These are phyloP conservation scores for Lactarius psammicola DNA, from an alignment of 768 basidiomycete genomes.

Conservation along the genomic window DNA sequence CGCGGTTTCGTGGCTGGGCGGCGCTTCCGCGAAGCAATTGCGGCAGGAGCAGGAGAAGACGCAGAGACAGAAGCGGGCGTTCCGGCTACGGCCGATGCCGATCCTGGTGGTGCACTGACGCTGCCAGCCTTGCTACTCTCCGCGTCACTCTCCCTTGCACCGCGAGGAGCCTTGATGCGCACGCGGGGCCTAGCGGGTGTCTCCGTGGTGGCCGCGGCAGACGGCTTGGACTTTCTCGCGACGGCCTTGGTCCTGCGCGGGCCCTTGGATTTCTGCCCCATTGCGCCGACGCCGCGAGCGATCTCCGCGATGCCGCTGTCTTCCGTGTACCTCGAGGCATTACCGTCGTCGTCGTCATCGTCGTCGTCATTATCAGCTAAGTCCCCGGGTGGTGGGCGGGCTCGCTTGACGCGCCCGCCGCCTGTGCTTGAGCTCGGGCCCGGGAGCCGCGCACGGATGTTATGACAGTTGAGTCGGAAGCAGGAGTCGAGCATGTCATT, in stretches of 20 bases:
- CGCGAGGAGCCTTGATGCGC: slow-evolving; percentile 1
- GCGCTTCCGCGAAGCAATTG: slow-evolving; percentile 1
- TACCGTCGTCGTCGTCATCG: slow-evolving; percentile 33
- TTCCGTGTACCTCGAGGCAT: slow-evolving; percentile 32
- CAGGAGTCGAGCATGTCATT: slow-evolving; percentile 72
- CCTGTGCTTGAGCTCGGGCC: slow-evolving; percentile 29
- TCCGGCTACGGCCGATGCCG: background rate
- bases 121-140: slow-evolving; percentile 17
- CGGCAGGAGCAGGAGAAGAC: background rate
- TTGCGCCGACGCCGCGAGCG: slow-evolving; percentile 27
- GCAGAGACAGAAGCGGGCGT: background rate
- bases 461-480: slow-evolving; percentile 52
- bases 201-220: background rate
- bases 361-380: slow-evolving; percentile 24
- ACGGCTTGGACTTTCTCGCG: slow-evolving; percentile 14
- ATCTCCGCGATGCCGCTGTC: slow-evolving; percentile 38
- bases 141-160: slow-evolving; percentile 1
- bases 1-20: slow-evolving; percentile 2
- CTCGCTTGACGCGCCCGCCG: slow-evolving; percentile 32
- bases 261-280: slow-evolving; percentile 19
- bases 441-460: slow-evolving; percentile 35
- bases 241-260: slow-evolving; percentile 29
- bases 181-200: background rate
- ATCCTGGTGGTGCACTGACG: background rate
- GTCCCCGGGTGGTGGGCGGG: slow-evolving; percentile 28